Evolutionary conservation across 495 filamentous ascomycete genomes (phyloP), one percentile per base, ranked within the genome.

Genomic region (Daldinia vernicosa): DNA sequence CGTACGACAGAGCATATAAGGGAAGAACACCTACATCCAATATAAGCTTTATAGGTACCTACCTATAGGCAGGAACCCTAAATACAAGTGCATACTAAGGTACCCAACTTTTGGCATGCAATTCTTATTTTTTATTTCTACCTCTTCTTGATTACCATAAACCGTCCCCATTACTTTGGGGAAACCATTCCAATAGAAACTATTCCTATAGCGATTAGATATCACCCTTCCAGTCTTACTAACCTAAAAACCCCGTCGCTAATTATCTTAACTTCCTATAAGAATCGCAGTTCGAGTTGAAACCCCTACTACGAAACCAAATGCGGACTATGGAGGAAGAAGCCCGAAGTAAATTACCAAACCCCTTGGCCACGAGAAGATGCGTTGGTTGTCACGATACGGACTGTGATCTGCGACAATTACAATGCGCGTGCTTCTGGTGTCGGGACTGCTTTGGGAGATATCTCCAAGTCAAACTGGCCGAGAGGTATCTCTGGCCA

Each of bases 351-450:
- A 19, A 35, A 9, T 19, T 9, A n/a, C 5, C 2, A 14, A 30
- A 9, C 6, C 28, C 53, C n/a, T 8, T 14, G 28, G n/a, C 5
- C 1, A 0, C 8, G 6, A 51, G 2, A 28, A 4, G 0, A 30
- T 68, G 66, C 12, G 35, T 19, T 1, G 39, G 14, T 3, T 68
- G 66, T 30, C 6, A 9, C 15, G 50, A 62, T 0, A 7, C 1
- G 0, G 35, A 17, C 17, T 3, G 9, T n/a, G 33, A 53, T 1
- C 6, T 32, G 12, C 60, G 67, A 3, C 22, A 11, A 6, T 33
- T 70, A 15, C 47, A 4, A 8, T 70, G 67, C 30, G 50, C 30
- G 2, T 66, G 62, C 26, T 15, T 9, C 11, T 66, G 40, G 26
- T 70, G 67, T 12, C 27, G 56, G 24, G 6, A 14, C 15, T 71